Conservation (phyloP, 2,329 filamentous ascomycete species). For the Fusarium bulbicola region DNA sequence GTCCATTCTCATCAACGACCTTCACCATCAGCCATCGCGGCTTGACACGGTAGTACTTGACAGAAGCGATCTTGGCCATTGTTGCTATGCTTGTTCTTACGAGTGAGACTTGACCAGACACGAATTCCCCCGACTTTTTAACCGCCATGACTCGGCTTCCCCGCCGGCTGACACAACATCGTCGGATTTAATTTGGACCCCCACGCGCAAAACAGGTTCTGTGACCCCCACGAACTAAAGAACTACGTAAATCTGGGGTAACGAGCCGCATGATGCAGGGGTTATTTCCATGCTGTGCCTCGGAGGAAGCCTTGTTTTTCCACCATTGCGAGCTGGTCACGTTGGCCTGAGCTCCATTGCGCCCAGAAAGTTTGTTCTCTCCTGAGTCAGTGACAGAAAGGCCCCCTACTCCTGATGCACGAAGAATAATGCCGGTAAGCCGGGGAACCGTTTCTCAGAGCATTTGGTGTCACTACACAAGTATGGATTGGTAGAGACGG, state of each 20-base stretch:
- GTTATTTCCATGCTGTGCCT: background rate
- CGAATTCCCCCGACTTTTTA: background rate
- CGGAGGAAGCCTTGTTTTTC: background rate
- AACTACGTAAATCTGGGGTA: slow-evolving; percentile 6
- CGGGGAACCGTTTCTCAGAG: accelerated
- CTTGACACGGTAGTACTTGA: slow-evolving; percentile 79
- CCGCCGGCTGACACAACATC: background rate
- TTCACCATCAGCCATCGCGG: slow-evolving; percentile 84
- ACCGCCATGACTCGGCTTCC: background rate
- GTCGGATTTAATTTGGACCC: background rate
- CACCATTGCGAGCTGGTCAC: background rate
- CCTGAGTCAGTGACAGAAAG: background rate
- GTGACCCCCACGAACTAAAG: background rate
- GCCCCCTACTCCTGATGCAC: background rate
- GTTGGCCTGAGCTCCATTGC: background rate
- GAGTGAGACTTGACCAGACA: background rate
- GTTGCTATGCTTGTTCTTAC: background rate
- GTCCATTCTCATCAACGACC: slow-evolving; percentile 71
- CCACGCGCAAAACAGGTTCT: background rate
- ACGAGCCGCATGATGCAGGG: background rate
- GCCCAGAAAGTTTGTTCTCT: background rate
- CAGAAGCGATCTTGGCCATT: slow-evolving; percentile 50
- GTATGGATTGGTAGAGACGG: accelerated
- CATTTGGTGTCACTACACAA: accelerated
- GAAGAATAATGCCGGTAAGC: accelerated